A percentile compares a stretch with the other conserved stretches of the same genome.
These are phyloP conservation scores for Phaffia tasmanica DNA, from an alignment of 768 basidiomycete species.

Conservation along the genomic window DNA sequence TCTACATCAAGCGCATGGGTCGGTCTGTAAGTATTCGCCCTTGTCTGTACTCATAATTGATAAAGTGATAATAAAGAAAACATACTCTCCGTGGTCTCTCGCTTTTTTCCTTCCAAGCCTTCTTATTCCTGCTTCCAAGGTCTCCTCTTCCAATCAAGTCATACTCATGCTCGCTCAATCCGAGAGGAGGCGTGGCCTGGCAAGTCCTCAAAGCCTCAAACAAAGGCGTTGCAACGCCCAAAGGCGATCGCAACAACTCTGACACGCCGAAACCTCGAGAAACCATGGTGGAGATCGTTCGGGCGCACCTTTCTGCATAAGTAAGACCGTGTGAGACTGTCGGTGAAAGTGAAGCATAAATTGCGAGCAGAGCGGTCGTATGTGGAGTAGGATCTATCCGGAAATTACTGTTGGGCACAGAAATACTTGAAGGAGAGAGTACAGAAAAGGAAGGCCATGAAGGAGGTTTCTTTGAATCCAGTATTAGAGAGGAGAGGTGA, in stretches of 20 bases:
- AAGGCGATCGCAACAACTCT: slow-evolving; percentile 31
- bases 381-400: neutral
- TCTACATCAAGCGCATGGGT: neutral
- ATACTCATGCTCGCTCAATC: slow-evolving; percentile 64
- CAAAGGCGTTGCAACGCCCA: slow-evolving; percentile 48
- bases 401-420: neutral
- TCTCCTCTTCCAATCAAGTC: slow-evolving; percentile 42
- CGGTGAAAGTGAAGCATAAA: slow-evolving; percentile 3
- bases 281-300: slow-evolving; percentile 29
- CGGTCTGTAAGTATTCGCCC: neutral
- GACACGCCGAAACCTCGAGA: slow-evolving; percentile 24
- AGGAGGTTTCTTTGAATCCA: neutral
- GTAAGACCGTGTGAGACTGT: neutral
- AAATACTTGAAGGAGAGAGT: too few species aligned
- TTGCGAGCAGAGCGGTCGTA: slow-evolving; percentile 1
- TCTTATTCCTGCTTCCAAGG: neutral
- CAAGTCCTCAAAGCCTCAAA: slow-evolving; percentile 75
- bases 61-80: too few species aligned
- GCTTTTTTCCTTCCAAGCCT: neutral
- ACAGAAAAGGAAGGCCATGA: too few species aligned
- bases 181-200: slow-evolving; percentile 60
- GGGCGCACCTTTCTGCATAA: neutral
- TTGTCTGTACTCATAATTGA: neutral
- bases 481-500: neutral
- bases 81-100: neutral